Evolutionary conservation across 441 rosid genomes (phyloP).

Genomic region (Biscutella auriculata): DNA sequence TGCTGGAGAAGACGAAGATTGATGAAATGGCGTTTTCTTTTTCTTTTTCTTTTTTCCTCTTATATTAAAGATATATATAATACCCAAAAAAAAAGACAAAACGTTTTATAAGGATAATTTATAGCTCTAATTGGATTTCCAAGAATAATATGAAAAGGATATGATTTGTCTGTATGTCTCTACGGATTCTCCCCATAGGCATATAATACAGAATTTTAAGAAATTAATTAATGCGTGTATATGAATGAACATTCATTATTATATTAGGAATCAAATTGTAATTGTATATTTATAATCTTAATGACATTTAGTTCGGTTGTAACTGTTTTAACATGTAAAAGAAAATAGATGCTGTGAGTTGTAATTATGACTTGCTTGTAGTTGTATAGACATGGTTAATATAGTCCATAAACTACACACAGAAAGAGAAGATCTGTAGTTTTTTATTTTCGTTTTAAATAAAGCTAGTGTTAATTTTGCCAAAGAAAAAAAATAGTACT

Average conservation of each 20-base stretch:
- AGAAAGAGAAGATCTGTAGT: background rate
- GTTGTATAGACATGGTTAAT: background rate
- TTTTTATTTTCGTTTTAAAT: background rate
- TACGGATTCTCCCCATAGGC: conserved; percentile 12
- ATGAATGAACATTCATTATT: conserved; percentile 12
- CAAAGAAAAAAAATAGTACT: too few species aligned
- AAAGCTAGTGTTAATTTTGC: background rate
- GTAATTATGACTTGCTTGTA: background rate
- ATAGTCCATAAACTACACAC: background rate
- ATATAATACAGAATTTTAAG: background rate
- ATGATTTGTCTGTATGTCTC: conserved; percentile 20
- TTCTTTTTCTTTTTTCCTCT: background rate
- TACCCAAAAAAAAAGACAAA: background rate
- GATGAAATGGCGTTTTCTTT: conserved; percentile 6
- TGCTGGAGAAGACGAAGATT: conserved; percentile 19
- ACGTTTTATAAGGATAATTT: background rate
- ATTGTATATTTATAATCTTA: background rate
- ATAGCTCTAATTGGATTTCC: conserved; percentile 19
- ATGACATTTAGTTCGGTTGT: conserved; percentile 1
- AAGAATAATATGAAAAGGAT: conserved; percentile 23
- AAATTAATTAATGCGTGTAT: background rate
- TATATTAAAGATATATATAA: conserved; percentile 5
- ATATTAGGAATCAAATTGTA: conserved; percentile 5
- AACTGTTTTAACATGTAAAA: conserved; percentile 1
- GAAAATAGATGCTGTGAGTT: background rate